These are phyloP conservation scores for Earliella scabrosa DNA, from an alignment of 1,284 basidiomycete species.

Conservation along the genomic window DNA sequence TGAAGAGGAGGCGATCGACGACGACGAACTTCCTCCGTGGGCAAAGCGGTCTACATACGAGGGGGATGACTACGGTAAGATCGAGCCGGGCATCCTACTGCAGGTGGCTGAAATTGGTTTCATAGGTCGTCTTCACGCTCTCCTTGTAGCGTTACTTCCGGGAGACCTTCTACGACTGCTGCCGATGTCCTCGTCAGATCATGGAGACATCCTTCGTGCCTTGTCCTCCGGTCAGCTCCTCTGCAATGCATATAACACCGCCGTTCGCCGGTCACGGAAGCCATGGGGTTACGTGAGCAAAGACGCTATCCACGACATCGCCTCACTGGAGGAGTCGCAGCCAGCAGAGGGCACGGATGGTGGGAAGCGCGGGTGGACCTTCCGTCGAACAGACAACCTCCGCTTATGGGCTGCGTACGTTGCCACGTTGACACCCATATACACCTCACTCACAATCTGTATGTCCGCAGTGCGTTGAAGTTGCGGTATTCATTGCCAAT, in stretches of 20 bases:
- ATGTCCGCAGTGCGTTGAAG: constrained; percentile 67
- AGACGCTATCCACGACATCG: constrained; percentile 80
- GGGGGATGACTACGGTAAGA: constrained; percentile 62
- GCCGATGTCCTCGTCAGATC: constrained; percentile 41
- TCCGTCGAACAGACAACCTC: constrained; percentile 82
- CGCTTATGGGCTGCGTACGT: constrained; percentile 82
- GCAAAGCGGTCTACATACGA: constrained; percentile 61
- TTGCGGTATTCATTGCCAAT: constrained; percentile 79
- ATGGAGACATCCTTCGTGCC: constrained; percentile 52
- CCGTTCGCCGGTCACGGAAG: constrained; percentile 76
- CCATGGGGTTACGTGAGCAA: constrained; percentile 88
- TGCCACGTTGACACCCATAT: constrained; percentile 1
- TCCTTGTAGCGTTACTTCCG: constrained; percentile 54
- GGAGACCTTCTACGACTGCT: constrained; percentile 48
- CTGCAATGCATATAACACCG: constrained; percentile 80
- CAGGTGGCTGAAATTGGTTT: background rate
- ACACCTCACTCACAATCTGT: background rate
- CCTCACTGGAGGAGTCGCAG: constrained; percentile 56
- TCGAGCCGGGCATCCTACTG: background rate
- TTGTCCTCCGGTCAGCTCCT: constrained; percentile 81
- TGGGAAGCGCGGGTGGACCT: constrained; percentile 67
- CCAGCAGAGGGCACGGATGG: constrained; percentile 42
- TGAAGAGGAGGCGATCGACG: constrained; percentile 60
- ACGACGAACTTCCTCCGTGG: constrained; percentile 76
- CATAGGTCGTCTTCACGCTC: constrained; percentile 62